A percentile compares a stretch with the other conserved stretches of the same genome.
These are phyloP conservation scores for Puccinia horiana DNA, from an alignment of 1,284 basidiomycete genomes.

Conservation along the genomic window DNA sequence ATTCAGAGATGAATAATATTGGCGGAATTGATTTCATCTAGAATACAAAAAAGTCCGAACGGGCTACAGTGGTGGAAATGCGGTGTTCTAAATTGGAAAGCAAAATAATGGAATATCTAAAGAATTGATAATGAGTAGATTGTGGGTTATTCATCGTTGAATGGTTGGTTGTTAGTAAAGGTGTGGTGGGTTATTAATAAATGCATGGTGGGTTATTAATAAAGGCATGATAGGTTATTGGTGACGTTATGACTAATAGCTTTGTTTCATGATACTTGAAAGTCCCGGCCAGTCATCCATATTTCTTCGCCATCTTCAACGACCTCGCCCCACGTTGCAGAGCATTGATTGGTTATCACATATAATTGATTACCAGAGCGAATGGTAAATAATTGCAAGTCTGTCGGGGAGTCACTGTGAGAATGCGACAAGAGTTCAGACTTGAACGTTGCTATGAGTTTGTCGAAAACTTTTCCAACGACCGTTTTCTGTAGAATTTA, in stretches of 20 bases:
- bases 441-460: slow-evolving; percentile 5
- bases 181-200: too few relatives aligned
- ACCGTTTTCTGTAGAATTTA: slow-evolving; percentile 26
- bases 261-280: neutral
- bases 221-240: too few relatives aligned
- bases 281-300: slow-evolving; percentile 30
- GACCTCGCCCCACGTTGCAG: slow-evolving; percentile 37
- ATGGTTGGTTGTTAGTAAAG: too few relatives aligned
- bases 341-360: slow-evolving; percentile 36
- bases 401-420: slow-evolving; percentile 22
- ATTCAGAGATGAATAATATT: too few relatives aligned
- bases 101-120: too few relatives aligned
- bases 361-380: neutral
- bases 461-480: slow-evolving; percentile 44
- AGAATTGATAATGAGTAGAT: too few relatives aligned
- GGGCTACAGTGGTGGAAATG: too few relatives aligned
- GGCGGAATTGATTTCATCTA: too few relatives aligned
- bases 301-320: slow-evolving; percentile 46
- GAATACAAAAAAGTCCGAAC: too few relatives aligned
- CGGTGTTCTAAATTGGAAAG: too few relatives aligned
- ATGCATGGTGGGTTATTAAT: too few relatives aligned
- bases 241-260: neutral
- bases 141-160: too few relatives aligned
- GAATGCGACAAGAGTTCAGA: slow-evolving; percentile 27
- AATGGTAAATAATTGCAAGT: slow-evolving; percentile 33